Evolutionary conservation across 345 rosid species (phyloP).

Genomic region (Pugionium cornutum): DNA sequence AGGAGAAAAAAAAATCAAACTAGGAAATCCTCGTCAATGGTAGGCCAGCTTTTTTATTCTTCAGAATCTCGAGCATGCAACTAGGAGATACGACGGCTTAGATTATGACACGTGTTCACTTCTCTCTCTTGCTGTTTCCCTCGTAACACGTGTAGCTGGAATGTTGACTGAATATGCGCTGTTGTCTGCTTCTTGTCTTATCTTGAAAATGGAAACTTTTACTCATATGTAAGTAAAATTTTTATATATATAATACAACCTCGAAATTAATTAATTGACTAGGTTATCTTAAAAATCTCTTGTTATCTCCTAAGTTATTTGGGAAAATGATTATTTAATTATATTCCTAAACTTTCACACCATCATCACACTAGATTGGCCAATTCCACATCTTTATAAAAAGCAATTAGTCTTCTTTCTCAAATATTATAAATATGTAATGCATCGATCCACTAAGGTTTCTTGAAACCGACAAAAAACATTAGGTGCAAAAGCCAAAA

Average conservation of each 20-base stretch:
- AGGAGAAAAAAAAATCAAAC: too few relatives aligned
- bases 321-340: too few relatives aligned
- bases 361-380: conserved; percentile 28
- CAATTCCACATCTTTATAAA: conserved; percentile 6
- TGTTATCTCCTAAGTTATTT: too few relatives aligned
- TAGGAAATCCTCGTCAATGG: too few relatives aligned
- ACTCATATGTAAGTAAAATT: too few relatives aligned
- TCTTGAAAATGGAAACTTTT: too few relatives aligned
- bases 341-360: not conserved
- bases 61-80: conserved; percentile 26
- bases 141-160: conserved; percentile 21
- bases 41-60: too few relatives aligned
- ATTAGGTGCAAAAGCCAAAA: conserved; percentile 25
- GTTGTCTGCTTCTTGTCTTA: conserved; percentile 13
- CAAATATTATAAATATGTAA: not conserved
- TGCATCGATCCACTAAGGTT: conserved; percentile 18
- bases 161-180: conserved; percentile 25
- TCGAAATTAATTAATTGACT: too few relatives aligned
- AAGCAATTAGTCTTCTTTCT: not conserved
- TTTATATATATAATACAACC: too few relatives aligned
- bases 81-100: not conserved
- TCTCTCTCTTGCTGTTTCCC: too few relatives aligned
- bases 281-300: too few relatives aligned
- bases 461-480: conserved; percentile 26
- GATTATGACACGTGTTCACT: not conserved